Evolutionary conservation across 345 rosid species (phyloP).

Genomic region (Populus ilicifolia): DNA sequence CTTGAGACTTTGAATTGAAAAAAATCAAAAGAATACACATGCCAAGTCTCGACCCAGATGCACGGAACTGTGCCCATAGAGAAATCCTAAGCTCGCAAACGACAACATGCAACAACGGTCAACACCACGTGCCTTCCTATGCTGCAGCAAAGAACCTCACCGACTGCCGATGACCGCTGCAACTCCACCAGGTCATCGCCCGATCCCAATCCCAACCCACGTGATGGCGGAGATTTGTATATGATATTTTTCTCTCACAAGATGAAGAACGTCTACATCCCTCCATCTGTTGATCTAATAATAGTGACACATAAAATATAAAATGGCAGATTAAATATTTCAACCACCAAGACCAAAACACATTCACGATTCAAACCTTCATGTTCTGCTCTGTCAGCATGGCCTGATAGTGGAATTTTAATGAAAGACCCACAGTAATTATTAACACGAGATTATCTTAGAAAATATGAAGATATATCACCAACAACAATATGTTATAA

Average conservation of each 20-base stretch:
- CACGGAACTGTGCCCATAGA: neutral
- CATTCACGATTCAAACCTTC: neutral
- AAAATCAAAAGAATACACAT: no score
- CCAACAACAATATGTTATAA: neutral
- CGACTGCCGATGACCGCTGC: neutral
- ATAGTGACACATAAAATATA: no score
- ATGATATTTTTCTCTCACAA: no score
- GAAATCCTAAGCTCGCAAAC: no score
- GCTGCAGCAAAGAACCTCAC: neutral
- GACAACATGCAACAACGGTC: no score
- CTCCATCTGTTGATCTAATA: neutral
- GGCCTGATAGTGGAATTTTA: no score
- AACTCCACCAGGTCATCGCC: neutral
- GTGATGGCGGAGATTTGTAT: no score
- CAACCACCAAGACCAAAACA: neutral
- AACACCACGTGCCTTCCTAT: neutral
- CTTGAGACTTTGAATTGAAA: no score
- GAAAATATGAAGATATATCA: neutral
- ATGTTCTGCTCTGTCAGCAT: no score
- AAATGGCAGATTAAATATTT: neutral
- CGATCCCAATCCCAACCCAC: neutral
- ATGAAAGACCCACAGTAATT: neutral
- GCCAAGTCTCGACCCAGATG: neutral
- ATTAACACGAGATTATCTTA: neutral
- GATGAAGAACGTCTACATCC: neutral